Evolutionary conservation across 495 filamentous ascomycete genomes (phyloP).

Genomic region (Neurospora tetraspora): DNA sequence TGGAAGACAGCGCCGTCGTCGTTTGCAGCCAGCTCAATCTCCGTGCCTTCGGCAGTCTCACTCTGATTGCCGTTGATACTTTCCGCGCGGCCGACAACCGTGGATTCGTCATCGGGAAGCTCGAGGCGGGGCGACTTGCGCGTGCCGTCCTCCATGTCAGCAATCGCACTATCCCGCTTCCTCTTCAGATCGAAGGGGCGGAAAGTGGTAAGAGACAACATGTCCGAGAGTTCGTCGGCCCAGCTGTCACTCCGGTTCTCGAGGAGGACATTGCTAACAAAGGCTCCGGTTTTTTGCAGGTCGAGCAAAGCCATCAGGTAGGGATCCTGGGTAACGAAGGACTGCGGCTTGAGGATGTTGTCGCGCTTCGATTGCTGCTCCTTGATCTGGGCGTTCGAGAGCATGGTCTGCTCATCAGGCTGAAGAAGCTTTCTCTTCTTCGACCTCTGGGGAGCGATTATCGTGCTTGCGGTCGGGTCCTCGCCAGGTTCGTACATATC

Average conservation of each 20-base stretch:
- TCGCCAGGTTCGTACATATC: constrained; percentile 49
- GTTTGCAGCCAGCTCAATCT: constrained; percentile 56
- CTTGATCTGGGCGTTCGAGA: constrained; percentile 52
- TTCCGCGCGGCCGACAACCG: constrained; percentile 30
- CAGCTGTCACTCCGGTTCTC: constrained; percentile 66
- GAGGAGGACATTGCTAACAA: constrained; percentile 70
- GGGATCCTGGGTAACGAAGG: constrained; percentile 77
- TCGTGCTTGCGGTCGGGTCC: constrained; percentile 29
- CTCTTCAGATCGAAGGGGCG: constrained; percentile 77
- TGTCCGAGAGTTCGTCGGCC: constrained; percentile 83
- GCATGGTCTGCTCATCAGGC: constrained; percentile 54
- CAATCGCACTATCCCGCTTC: constrained; percentile 84
- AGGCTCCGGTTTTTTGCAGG: constrained; percentile 78
- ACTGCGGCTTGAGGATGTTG: constrained; percentile 66
- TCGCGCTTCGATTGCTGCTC: constrained; percentile 69
- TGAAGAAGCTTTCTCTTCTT: constrained; percentile 71
- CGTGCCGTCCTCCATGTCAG: constrained; percentile 54
- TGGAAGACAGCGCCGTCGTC: constrained; percentile 34
- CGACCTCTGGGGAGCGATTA: constrained; percentile 50
- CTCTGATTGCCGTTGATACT: constrained; percentile 41
- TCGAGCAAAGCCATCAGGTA: constrained; percentile 78
- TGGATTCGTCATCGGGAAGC: constrained; percentile 52
- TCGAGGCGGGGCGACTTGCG: constrained; percentile 61
- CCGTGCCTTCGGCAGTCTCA: constrained; percentile 38
- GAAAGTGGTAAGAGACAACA: constrained; percentile 74